phyloP scores from a whole-genome alignment of 192 early-diverging fungal species.

The Backusella tuberculispora region DNA sequence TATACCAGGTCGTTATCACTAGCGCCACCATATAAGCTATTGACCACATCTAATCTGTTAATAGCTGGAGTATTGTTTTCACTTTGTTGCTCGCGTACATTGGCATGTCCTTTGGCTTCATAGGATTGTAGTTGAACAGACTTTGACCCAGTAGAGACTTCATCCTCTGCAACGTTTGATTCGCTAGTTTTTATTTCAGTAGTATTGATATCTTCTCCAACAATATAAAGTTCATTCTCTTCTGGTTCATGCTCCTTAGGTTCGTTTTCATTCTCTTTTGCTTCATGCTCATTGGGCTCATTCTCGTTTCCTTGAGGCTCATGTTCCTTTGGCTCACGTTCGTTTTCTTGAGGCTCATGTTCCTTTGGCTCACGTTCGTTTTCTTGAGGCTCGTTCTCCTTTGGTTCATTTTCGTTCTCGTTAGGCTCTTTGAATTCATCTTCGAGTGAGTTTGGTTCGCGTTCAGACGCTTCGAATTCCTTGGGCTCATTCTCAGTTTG shows the following conservation, averaged over 20 bases:
- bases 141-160: not conserved
- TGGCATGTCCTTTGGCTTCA: not conserved
- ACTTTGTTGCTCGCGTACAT: not conserved
- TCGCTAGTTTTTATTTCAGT: not conserved
- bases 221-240: not conserved
- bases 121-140: not conserved
- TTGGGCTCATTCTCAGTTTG: no score
- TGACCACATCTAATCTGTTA: not conserved
- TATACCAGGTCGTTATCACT: not conserved
- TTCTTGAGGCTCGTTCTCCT: not conserved
- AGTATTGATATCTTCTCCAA: not conserved
- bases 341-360: not conserved
- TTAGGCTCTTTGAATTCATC: not conserved
- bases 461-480: no score
- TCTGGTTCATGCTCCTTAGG: not conserved
- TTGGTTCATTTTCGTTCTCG: not conserved
- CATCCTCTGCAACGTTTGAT: not conserved
- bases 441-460: no score
- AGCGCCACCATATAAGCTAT: not conserved
- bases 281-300: not conserved
- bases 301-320: not conserved
- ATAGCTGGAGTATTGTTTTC: not conserved
- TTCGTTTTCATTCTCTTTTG: not conserved
- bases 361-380: not conserved
- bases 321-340: not conserved